Evolutionary conservation across 257 asterid species (phyloP).

Genomic region (Solanum pinnatisectum): DNA sequence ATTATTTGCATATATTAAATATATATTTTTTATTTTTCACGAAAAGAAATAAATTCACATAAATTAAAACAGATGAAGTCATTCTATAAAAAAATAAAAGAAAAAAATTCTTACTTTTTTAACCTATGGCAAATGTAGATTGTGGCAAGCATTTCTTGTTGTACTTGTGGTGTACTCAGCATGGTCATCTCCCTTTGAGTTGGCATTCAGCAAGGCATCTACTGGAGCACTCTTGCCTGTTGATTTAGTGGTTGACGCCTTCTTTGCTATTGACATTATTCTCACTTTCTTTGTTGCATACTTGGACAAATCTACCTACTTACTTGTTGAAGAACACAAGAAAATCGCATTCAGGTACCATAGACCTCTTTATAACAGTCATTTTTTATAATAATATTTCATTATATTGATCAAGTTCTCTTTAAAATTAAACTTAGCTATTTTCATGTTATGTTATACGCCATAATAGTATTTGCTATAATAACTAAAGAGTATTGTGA

Average conservation of each 20-base stretch:
- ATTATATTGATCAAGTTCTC: background rate
- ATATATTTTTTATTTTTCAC: background rate
- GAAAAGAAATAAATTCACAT: background rate
- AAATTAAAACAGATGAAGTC: background rate
- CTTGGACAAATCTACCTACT: slow-evolving; percentile 72
- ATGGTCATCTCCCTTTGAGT: slow-evolving; percentile 91
- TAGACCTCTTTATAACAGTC: background rate
- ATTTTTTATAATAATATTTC: background rate
- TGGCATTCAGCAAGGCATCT: slow-evolving; percentile 60
- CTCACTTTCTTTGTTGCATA: slow-evolving; percentile 87
- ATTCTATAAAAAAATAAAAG: background rate
- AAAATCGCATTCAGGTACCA: slow-evolving; percentile 55
- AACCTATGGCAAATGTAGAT: slow-evolving; percentile 24
- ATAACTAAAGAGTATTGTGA: background rate
- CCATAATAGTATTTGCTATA: background rate
- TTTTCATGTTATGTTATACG: too few relatives aligned
- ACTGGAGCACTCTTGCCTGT: slow-evolving; percentile 62
- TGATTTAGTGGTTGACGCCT: slow-evolving; percentile 69
- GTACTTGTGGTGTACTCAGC: slow-evolving; percentile 84
- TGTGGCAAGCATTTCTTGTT: slow-evolving; percentile 84
- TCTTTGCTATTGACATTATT: slow-evolving; percentile 64
- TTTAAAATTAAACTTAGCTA: background rate
- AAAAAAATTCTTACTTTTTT: background rate
- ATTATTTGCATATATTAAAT: background rate
- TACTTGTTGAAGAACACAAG: slow-evolving; percentile 68